A percentile compares a stretch with the other conserved stretches of the same genome.
phyloP scores from a whole-genome alignment of 345 rosid species.

The Arabis hirsuta region DNA sequence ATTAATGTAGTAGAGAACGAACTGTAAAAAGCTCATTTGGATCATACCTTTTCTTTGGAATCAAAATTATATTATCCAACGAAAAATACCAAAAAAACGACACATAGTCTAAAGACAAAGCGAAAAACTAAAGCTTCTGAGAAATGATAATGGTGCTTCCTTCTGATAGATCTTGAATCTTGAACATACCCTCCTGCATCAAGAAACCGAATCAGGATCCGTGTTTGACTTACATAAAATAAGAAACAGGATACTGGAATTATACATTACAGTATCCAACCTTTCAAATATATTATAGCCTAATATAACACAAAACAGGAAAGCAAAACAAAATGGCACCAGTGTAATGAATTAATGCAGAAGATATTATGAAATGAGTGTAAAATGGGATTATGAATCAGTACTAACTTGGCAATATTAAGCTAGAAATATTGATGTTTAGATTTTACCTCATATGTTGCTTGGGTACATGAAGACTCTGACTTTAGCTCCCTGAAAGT shows the following conservation, averaged over 20 bases:
- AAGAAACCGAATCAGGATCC: not conserved
- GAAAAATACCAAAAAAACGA: conserved; percentile 20
- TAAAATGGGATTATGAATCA: not conserved
- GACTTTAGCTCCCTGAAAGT: conserved; percentile 72
- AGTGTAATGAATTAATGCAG: not conserved
- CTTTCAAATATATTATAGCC: not conserved
- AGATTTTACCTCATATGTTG: conserved; percentile 70
- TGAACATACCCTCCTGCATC: conserved; percentile 23
- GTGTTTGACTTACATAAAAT: not conserved
- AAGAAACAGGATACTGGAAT: not conserved
- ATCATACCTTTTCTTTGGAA: not conserved
- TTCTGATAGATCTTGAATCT: conserved; percentile 5
- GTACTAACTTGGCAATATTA: not conserved
- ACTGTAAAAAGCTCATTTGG: not conserved
- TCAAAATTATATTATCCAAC: conserved; percentile 18
- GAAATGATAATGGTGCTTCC: conserved; percentile 16
- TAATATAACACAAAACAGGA: not conserved
- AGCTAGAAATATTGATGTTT: not conserved
- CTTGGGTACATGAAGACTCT: conserved; percentile 97
- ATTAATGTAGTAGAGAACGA: not conserved
- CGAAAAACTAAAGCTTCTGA: conserved; percentile 23
- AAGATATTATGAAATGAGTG: not conserved
- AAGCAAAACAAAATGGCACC: too few species aligned
- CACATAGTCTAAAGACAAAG: conserved; percentile 27
- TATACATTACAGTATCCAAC: not conserved